Percentiles rank a stretch among this genome's conserved stretches.
Evolutionary conservation across 345 rosid species (phyloP).

Genomic region (Excoecaria cochinchinensis): DNA sequence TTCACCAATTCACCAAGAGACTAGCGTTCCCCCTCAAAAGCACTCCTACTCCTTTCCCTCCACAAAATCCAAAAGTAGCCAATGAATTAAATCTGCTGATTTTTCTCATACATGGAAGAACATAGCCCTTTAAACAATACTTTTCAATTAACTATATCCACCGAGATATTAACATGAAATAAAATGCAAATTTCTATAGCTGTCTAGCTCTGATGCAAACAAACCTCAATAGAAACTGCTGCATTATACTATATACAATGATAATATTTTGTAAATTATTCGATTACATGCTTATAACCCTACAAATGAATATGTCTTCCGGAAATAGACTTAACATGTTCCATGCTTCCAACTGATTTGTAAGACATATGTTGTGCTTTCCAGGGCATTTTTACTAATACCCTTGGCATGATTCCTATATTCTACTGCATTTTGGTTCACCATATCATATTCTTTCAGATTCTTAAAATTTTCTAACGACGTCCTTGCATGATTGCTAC

Average conservation of each 20-base stretch:
- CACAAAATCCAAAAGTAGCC: not conserved
- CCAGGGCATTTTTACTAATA: not conserved
- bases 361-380: constrained; percentile 14
- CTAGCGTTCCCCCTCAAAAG: not conserved
- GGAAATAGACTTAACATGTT: not conserved
- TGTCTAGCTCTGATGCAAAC: not conserved
- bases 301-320: not conserved
- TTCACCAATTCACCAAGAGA: not conserved
- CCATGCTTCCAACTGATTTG: not conserved
- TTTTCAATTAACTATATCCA: not conserved
- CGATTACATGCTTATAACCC: not conserved
- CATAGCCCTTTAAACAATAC: not conserved
- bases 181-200: not conserved
- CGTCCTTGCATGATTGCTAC: not conserved
- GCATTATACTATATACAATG: not conserved
- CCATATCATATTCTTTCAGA: not conserved
- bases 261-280: not conserved
- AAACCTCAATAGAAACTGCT: not conserved
- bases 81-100: not conserved
- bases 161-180: not conserved
- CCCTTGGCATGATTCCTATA: not conserved
- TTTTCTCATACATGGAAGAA: not conserved
- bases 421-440: not conserved
- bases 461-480: not conserved
- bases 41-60: not conserved